A percentile compares a stretch with the other conserved stretches of the same genome.
These are phyloP conservation scores for Yamadazyma triangularis DNA, from an alignment of 1,139 yeast genomes.

Conservation along the genomic window DNA sequence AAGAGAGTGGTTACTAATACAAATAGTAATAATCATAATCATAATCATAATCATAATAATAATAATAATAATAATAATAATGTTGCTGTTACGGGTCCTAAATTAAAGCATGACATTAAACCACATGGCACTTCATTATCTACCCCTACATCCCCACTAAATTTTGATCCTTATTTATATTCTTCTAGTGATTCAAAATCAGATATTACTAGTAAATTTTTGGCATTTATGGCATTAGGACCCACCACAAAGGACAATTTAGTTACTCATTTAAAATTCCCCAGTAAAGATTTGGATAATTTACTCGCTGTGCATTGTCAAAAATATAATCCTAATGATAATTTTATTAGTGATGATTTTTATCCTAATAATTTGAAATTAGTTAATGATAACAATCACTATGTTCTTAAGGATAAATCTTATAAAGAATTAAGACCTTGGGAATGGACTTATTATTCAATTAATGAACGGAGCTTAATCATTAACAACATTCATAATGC, in stretches of 20 bases:
- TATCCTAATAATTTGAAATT: slow-evolving; percentile 20
- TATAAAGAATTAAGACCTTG: slow-evolving; percentile 42
- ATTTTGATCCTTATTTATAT: slow-evolving; percentile 17
- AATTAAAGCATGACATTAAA: slow-evolving; percentile 11
- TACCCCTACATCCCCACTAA: slow-evolving; percentile 11
- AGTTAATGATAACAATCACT: slow-evolving; percentile 6
- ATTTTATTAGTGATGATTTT: slow-evolving; percentile 29
- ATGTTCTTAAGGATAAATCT: slow-evolving; percentile 36
- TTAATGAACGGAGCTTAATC: slow-evolving; percentile 29
- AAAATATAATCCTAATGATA: slow-evolving; percentile 27
- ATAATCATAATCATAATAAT: too few species aligned
- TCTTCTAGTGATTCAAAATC: slow-evolving; percentile 18
- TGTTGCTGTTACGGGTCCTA: slow-evolving; percentile 3
- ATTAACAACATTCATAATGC: slow-evolving; percentile 35
- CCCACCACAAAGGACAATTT: slow-evolving; percentile 24
- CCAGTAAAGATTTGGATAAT: slow-evolving; percentile 5
- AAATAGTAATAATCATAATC: background rate
- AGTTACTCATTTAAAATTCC: slow-evolving; percentile 10
- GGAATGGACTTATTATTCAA: slow-evolving; percentile 31
- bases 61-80: too few species aligned
- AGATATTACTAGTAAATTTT: slow-evolving; percentile 21
- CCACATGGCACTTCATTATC: slow-evolving; percentile 1
- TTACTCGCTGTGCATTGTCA: slow-evolving; percentile 15
- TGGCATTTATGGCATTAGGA: slow-evolving; percentile 36
- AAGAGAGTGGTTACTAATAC: slow-evolving; percentile 15